Evolutionary conservation across 345 rosid genomes (phyloP), one percentile per base, ranked within the genome.

Genomic region (Camelina laxa): DNA sequence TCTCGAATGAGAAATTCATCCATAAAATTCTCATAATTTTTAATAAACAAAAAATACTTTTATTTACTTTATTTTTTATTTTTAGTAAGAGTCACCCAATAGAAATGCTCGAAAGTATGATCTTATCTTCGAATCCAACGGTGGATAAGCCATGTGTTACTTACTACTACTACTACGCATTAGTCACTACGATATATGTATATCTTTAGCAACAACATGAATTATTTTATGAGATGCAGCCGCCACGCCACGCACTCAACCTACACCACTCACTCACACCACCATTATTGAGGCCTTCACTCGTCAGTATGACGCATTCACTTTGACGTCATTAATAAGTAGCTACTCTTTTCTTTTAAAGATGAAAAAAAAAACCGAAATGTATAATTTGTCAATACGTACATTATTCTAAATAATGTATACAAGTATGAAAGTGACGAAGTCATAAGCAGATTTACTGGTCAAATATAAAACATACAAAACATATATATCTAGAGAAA

Each of bases 261-360:
- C 21, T 30, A 21, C 8, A 61, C 69, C 56, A 55, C 30, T 56
- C 53, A 50, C 68, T 41, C 19, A 45, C 51, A 59, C 27, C 67
- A 60, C 74, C 62, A 67, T 75, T 75, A 75, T 75, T 75, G 79
- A 67, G 39, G 73, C 62, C 48, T 67, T 60, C 56, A 30, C 63
- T 39, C 22, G 2, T 75, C 79, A 75, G 27, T 68, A 67, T 60
- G 79, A 75, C 73, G 67, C 44, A 67, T 11, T 0, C 3, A 60
- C 11, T 12, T 0, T 50, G 68, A 31, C 70, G 76, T 71, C 75
- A 60, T 21, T 19, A 19, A 27, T 27, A 3, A 27, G 14, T 44
- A 16, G 14, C 39, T 17, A 48, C n/a, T 45, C 13, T 44, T 22
- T 44, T 19, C 9, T 13, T 10, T 47, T n/a, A 16, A 8, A 33